A percentile compares a stretch with the other conserved stretches of the same genome.
These are phyloP conservation scores for Flaveria sonorensis DNA, from an alignment of 129 eudicot genomes.

Conservation along the genomic window DNA sequence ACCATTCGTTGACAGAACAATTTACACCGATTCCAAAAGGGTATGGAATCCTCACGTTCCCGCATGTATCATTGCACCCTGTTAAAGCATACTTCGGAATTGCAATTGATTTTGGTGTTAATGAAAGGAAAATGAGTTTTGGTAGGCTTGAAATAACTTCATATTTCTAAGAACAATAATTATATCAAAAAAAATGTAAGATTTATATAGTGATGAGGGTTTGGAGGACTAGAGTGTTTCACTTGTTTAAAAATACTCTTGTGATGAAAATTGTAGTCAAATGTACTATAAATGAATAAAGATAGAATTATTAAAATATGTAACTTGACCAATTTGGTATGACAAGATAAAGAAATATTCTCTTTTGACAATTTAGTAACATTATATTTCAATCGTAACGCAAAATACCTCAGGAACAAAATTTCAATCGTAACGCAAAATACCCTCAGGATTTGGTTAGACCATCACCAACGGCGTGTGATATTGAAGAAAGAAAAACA, in stretches of 20 bases:
- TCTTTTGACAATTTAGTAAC: too few species aligned
- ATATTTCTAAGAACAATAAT: neutral
- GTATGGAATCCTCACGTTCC: constrained; percentile 23
- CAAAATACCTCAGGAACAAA: too few species aligned
- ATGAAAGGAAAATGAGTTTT: neutral
- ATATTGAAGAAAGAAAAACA: too few species aligned
- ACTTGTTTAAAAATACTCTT: neutral
- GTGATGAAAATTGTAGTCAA: neutral
- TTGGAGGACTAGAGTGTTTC: neutral
- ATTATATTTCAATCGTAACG: too few species aligned
- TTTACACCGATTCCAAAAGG: constrained; percentile 23
- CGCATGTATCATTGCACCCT: constrained; percentile 21
- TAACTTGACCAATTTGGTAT: neutral
- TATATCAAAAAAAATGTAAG: neutral
- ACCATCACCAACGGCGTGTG: too few species aligned
- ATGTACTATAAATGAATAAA: neutral
- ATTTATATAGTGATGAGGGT: too few species aligned
- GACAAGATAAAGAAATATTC: neutral
- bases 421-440: too few species aligned
- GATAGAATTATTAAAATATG: neutral
- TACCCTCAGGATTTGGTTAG: too few species aligned
- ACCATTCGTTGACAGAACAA: constrained; percentile 20
- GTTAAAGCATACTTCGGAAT: neutral
- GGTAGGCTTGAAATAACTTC: constrained; percentile 5
- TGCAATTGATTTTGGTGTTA: constrained; percentile 5